These are phyloP conservation scores for Tricholoma matsutake DNA, from an alignment of 768 basidiomycete genomes.

Conservation along the genomic window DNA sequence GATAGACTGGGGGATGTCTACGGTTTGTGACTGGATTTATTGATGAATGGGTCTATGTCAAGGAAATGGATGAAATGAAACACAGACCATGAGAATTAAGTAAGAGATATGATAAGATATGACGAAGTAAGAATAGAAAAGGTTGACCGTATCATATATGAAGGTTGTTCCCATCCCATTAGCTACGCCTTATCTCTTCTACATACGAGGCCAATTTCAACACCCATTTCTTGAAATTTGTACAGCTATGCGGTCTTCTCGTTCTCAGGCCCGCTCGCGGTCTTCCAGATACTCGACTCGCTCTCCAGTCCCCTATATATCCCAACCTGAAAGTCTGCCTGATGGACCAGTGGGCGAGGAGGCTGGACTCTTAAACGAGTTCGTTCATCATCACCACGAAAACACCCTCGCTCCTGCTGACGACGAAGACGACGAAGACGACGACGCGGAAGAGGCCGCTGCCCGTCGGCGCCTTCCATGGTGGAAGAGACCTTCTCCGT, in stretches of 20 bases:
- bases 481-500: constrained; percentile 74
- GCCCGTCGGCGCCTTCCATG: constrained; percentile 43
- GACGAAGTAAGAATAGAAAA: no score
- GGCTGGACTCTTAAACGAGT: constrained; percentile 44
- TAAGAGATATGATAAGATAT: constrained; percentile 29
- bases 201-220: not conserved
- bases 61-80: constrained; percentile 4
- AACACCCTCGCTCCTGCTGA: not conserved
- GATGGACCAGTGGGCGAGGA: constrained; percentile 47
- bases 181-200: no score
- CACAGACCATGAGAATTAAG: constrained; percentile 30
- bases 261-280: not conserved
- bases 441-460: constrained; percentile 23
- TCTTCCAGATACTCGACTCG: not conserved
- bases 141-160: not conserved
- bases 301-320: constrained; percentile 21
- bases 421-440: constrained; percentile 31
- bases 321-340: constrained; percentile 36
- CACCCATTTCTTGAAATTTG: no score
- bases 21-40: constrained; percentile 57
- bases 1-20: constrained; percentile 80
- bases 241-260: no score
- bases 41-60: constrained; percentile 4
- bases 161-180: no score
- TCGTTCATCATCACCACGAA: constrained; percentile 37